Evolutionary conservation across 1,284 basidiomycete species (phyloP).

Genomic region (Tylopilus orsonianus): DNA sequence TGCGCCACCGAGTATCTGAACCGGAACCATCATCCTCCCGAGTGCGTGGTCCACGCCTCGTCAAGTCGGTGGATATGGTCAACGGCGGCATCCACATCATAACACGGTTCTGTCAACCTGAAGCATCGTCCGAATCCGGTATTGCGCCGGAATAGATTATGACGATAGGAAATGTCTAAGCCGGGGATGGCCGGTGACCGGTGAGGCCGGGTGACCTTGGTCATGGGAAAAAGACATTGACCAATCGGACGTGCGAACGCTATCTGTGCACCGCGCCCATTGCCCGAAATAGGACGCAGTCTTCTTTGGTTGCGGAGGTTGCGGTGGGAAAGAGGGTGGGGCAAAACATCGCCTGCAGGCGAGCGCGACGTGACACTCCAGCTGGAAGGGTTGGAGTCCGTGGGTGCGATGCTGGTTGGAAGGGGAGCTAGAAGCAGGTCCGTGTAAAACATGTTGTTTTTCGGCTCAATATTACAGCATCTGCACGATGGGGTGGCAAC

Average conservation of each 20-base stretch:
- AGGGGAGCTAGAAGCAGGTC: background rate
- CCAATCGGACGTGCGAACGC: constrained; percentile 12
- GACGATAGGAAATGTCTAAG: background rate
- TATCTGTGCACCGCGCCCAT: constrained; percentile 6
- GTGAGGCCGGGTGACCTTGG: constrained; percentile 1
- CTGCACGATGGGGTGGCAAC: background rate
- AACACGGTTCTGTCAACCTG: too few species aligned
- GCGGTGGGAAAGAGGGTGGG: background rate
- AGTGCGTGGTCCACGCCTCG: background rate
- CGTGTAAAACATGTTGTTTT: background rate
- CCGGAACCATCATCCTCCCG: background rate
- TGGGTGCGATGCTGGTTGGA: background rate
- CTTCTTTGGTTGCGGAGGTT: background rate
- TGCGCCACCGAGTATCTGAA: background rate
- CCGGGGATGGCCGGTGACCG: background rate
- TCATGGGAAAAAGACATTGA: background rate
- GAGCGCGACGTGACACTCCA: too few species aligned
- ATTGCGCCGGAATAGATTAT: too few species aligned
- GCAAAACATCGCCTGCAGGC: background rate
- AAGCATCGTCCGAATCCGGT: too few species aligned
- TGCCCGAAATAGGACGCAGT: background rate
- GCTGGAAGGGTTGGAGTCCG: background rate
- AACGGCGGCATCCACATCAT: background rate
- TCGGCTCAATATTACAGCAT: background rate
- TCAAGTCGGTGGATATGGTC: background rate